Evolutionary conservation across 192 early-diverging fungal genomes (phyloP).

Genomic region (Dimargaris xerosporica): DNA sequence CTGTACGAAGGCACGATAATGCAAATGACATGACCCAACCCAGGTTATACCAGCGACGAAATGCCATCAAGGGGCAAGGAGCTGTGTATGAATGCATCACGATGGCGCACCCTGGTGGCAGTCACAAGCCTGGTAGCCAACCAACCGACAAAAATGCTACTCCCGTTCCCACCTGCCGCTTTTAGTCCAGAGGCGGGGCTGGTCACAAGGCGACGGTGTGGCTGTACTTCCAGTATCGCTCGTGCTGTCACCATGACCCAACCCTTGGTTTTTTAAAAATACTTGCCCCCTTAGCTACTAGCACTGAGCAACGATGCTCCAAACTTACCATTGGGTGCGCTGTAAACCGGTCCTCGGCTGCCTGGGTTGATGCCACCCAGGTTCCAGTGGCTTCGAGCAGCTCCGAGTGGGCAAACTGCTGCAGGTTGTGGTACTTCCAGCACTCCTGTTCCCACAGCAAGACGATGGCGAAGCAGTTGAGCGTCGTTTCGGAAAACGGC

Average conservation of each 20-base stretch:
- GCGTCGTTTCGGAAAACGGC: neutral
- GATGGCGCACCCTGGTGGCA: no score
- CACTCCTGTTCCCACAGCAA: neutral
- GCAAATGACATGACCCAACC: no score
- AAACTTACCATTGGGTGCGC: neutral
- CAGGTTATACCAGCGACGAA: no score
- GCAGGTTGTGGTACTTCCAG: constrained; percentile 12
- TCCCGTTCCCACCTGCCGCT: no score
- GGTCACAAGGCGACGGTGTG: no score
- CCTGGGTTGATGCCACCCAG: neutral
- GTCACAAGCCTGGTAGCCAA: no score
- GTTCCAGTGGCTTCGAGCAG: neutral
- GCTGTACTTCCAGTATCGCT: no score
- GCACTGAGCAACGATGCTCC: neutral
- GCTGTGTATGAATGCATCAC: no score
- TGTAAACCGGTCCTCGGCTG: constrained; percentile 1
- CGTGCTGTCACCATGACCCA: neutral
- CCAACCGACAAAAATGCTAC: no score
- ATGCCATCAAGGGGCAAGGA: no score
- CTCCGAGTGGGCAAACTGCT: neutral
- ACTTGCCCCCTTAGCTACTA: neutral
- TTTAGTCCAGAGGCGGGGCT: no score
- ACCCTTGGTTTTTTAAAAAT: neutral
- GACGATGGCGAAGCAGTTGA: neutral
- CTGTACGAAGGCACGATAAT: no score